A percentile compares a stretch with the other conserved stretches of the same genome.
Evolutionary conservation across 495 filamentous ascomycete genomes (phyloP).

Genomic region (Tuber borchii): DNA sequence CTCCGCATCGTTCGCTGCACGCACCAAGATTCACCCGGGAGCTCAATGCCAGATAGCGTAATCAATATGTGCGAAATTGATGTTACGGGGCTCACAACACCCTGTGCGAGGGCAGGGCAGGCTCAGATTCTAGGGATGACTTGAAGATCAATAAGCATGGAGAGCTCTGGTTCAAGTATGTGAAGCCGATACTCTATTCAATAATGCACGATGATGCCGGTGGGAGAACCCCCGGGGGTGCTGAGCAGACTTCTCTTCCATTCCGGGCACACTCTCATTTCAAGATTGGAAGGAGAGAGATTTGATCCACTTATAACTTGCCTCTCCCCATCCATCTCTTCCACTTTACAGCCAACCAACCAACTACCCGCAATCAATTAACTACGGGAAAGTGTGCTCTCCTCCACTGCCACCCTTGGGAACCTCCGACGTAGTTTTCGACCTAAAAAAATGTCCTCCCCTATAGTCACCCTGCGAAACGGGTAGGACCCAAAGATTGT

Average conservation of each 20-base stretch:
- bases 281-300: constrained; percentile 79
- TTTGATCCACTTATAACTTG: constrained; percentile 84
- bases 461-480: constrained; percentile 65
- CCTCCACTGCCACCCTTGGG: constrained; percentile 79
- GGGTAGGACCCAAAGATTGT: constrained; percentile 56
- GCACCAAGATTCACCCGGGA: constrained; percentile 54
- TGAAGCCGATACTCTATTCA: constrained; percentile 81
- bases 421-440: constrained; percentile 85
- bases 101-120: constrained; percentile 63
- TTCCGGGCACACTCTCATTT: constrained; percentile 89
- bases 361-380: neutral
- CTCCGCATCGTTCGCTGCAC: constrained; percentile 68
- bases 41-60: constrained; percentile 62
- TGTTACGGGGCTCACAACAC: constrained; percentile 77
- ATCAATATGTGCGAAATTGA: constrained; percentile 96
- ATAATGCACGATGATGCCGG: constrained; percentile 88
- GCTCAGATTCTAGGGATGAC: constrained; percentile 69
- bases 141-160: constrained; percentile 66
- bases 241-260: constrained; percentile 72
- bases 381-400: constrained; percentile 57
- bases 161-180: constrained; percentile 79
- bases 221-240: constrained; percentile 66
- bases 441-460: constrained; percentile 68
- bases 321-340: constrained; percentile 31
- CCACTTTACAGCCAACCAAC: constrained; percentile 13